A percentile compares a stretch with the other conserved stretches of the same genome.
Conservation (phyloP, 2,329 filamentous ascomycete genomes). For the Penicillium sp. region DNA sequence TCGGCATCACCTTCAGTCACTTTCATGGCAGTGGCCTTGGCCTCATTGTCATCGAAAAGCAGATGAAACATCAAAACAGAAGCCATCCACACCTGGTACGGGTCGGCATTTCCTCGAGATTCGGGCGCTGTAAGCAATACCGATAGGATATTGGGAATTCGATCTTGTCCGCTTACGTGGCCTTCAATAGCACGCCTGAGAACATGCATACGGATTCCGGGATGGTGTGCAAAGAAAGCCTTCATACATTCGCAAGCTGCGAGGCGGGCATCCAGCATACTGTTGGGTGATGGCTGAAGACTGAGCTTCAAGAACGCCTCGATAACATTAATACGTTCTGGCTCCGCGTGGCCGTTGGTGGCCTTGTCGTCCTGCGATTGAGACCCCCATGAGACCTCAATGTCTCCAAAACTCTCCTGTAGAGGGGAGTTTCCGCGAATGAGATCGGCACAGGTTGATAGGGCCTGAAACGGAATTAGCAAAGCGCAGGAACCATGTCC, state of each 20-base stretch:
- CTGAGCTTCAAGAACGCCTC: slow-evolving; percentile 87
- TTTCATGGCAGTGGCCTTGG: slow-evolving; percentile 77
- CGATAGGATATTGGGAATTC: slow-evolving; percentile 85
- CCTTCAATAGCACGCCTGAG: slow-evolving; percentile 86
- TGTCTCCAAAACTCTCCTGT: slow-evolving; percentile 87
- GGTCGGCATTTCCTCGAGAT: slow-evolving; percentile 69
- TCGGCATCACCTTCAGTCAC: slow-evolving; percentile 88
- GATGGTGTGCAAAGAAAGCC: slow-evolving; percentile 84
- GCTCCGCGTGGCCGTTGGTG: slow-evolving; percentile 47
- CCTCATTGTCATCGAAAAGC: slow-evolving; percentile 76
- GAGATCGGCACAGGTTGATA: slow-evolving; percentile 83
- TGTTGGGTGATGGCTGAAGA: slow-evolving; percentile 67
- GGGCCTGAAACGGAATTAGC: slow-evolving; percentile 58
- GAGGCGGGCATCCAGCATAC: slow-evolving; percentile 77
- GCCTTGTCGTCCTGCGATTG: slow-evolving; percentile 12
- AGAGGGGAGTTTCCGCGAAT: slow-evolving; percentile 79
- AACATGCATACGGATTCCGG: slow-evolving; percentile 82
- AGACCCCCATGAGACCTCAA: slow-evolving; percentile 64
- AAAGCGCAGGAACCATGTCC: not conserved
- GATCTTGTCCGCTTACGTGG: slow-evolving; percentile 74
- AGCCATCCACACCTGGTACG: slow-evolving; percentile 89
- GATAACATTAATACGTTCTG: slow-evolving; percentile 79
- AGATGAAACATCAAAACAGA: slow-evolving; percentile 85
- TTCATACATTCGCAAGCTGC: slow-evolving; percentile 90
- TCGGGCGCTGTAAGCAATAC: slow-evolving; percentile 73